A percentile compares a stretch with the other conserved stretches of the same genome.
Evolutionary conservation across 495 filamentous ascomycete species (phyloP).

Genomic region (Neurospora discreta): DNA sequence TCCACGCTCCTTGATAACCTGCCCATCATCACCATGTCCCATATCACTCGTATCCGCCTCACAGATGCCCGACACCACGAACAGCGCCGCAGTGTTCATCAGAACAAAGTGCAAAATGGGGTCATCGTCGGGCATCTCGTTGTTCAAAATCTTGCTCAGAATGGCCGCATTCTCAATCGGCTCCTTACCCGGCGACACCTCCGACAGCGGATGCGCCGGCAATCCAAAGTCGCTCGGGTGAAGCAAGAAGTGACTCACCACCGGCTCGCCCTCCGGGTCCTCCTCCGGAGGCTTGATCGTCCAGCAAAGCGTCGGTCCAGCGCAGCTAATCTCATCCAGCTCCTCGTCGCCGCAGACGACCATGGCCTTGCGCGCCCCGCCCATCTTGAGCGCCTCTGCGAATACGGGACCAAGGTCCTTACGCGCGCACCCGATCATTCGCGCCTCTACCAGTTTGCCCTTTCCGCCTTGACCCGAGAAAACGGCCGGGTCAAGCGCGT

Average conservation of each 20-base stretch:
- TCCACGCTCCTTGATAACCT: conserved; percentile 68
- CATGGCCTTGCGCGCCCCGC: conserved; percentile 72
- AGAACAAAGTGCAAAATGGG: conserved; percentile 89
- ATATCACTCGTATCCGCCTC: conserved; percentile 67
- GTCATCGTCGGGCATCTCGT: conserved; percentile 58
- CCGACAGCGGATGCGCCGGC: conserved; percentile 55
- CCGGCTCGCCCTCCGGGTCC: conserved; percentile 35
- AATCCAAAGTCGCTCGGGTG: conserved; percentile 79
- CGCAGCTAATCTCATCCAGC: conserved; percentile 89
- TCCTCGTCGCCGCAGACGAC: conserved; percentile 92
- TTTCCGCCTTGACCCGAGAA: not conserved
- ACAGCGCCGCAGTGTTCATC: conserved; percentile 81
- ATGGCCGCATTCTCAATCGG: conserved; percentile 82
- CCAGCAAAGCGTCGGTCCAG: conserved; percentile 82
- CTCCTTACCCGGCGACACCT: conserved; percentile 73
- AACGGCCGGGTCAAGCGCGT: conserved; percentile 29
- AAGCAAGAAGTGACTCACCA: conserved; percentile 62
- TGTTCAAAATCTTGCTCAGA: conserved; percentile 61
- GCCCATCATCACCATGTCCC: conserved; percentile 50
- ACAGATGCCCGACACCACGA: conserved; percentile 76
- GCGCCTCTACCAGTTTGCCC: conserved; percentile 55
- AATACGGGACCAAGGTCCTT: conserved; percentile 75
- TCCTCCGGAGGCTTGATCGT: conserved; percentile 41
- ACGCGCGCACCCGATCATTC: conserved; percentile 85
- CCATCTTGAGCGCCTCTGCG: conserved; percentile 66